Base-by-base conservation (phyloP, 192 early-diverging fungal species). In the Linnemannia elongata region DNA sequence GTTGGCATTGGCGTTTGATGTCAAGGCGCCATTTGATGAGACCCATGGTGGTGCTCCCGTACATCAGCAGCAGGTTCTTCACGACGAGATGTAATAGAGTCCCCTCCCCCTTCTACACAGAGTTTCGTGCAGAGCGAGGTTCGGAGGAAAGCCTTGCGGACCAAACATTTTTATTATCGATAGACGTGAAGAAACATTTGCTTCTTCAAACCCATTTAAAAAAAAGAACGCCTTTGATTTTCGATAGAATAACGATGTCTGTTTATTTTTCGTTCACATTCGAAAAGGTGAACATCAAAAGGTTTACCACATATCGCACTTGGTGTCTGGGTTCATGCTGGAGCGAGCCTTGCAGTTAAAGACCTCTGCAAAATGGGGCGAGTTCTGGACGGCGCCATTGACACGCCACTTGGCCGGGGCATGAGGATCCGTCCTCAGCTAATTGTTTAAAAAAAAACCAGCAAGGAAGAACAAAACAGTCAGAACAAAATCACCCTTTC, bases 381-480 rank as follows among this genome's bases (percentile, higher is more conserved):
- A 94, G 86, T 97, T 96, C 35, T 90, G 86, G 10, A 96, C 88
- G 3, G 91, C 94, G 15, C 95, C 96, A 66, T 92, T 94, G n/a
- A 96, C 94, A 49, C 95, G 90, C 91, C 91, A 93, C 52, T 84
- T 76, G 24, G 89, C 77, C 20, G 95, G 95, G 1, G 94, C 90
- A 77, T 96, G 96, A 15, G 89, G 90, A 82, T 96, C 93, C 41
- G 92, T 94, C 20, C 90, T 72, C 12, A 96, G 57, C 90, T 91
- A 82, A 7, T 74, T n/a, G n/a, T n/a, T n/a, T n/a, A n/a, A n/a
- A n/a, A 17, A 45, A 60, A 17, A 15, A 18, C 18, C 49, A 52
- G 17, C 18, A 68, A 13, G 68, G 4, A 70, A 10, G 49, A 30
- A 27, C 2, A 52, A 20, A 22, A 47, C 8, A 6, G 42, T 78